Evolutionary conservation across 805 yeast genomes (phyloP), one percentile per base, ranked within the genome.

Genomic region (Lipomyces japonicus): DNA sequence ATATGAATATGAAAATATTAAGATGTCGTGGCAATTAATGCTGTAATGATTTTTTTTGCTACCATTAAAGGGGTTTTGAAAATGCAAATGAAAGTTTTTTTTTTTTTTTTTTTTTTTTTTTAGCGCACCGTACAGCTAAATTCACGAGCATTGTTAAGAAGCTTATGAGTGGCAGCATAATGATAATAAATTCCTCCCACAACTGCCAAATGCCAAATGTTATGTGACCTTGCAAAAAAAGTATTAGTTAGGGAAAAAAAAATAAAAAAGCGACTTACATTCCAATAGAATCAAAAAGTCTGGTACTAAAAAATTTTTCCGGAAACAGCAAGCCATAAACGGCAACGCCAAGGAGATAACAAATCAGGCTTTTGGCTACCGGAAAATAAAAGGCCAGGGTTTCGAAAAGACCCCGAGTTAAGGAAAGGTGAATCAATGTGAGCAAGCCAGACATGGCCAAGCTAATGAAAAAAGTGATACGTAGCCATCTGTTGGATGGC

Each of bases 201-300:
- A 26, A 93, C 98, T 64, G 85, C 87, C 10, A 88, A 65, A 69
- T 91, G 98, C 98, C 98, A 91, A 26, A 91, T 72, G 62, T 89
- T 90, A 67, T 91, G 98, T 32, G 96, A 86, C 14, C 36, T 35
- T 14, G n/a, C 22, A 23, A 9, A 6, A 36, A 16, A 16, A 10
- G 9, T 7, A 25, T 37, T 19, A 37, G n/a, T n/a, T n/a, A 37
- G 80, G 76, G 46, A 82, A 73, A 24, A 77, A 66, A 65, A 84
- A 85, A n/a, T n/a, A 60, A 86, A 93, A 14, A 82, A 82, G 91
- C 18, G 25, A 23, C 30, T 6, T n/a, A 21, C 96, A 89, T 91
- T 84, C 91, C 73, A 49, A 71, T 59, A 58, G 67, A 68, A 58
- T 70, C 72, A 53, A 70, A 64, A 37, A 68, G 48, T 21, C 57